A percentile compares a stretch with the other conserved stretches of the same genome.
Evolutionary conservation across 257 asterid genomes (phyloP).

Genomic region (Solanum rostratum): DNA sequence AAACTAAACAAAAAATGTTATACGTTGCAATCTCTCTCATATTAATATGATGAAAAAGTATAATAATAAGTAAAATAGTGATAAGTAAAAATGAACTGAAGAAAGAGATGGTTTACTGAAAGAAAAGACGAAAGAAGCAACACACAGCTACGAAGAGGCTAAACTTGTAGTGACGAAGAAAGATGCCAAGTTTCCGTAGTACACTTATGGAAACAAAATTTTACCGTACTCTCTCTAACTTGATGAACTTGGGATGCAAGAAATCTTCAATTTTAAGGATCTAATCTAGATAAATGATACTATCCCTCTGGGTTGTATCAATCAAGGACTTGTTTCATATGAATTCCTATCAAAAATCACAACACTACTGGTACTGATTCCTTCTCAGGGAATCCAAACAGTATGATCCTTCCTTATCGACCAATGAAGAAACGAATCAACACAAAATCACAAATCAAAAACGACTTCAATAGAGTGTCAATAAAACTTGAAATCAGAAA

Average conservation of each 20-base stretch:
- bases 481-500: not conserved
- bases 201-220: not conserved
- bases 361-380: not conserved
- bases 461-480: not conserved
- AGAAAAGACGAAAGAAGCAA: not conserved
- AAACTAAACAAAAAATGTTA: too few relatives aligned
- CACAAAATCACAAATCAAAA: conserved; percentile 18
- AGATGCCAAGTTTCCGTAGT: not conserved
- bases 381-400: conserved; percentile 25
- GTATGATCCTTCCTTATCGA: conserved; percentile 21
- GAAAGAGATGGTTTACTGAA: too few relatives aligned
- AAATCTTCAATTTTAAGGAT: too few relatives aligned
- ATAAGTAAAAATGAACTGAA: too few relatives aligned
- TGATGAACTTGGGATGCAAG: conserved; percentile 30
- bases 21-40: too few relatives aligned
- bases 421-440: not conserved
- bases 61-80: too few relatives aligned
- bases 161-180: not conserved
- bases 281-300: too few relatives aligned
- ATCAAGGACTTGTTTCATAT: not conserved
- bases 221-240: not conserved
- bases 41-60: too few relatives aligned
- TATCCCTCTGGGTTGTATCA: not conserved
- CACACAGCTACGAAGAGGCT: not conserved
- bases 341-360: not conserved